Conservation (phyloP, 2,329 filamentous ascomycete genomes). For the Davidsoniella eucalypti region DNA sequence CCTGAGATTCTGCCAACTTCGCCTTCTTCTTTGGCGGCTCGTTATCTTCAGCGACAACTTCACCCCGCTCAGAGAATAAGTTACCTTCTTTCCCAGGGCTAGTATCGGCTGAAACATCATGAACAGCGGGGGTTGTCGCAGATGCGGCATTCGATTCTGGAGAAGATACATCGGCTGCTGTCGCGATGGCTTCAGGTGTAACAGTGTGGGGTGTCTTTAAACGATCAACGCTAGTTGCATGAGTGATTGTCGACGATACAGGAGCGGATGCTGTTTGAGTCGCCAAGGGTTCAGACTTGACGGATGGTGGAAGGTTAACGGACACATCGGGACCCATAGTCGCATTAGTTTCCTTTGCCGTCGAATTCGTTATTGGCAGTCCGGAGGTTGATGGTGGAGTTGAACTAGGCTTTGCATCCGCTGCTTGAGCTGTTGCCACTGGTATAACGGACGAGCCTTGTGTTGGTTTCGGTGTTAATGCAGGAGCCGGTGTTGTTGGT, state of each 20-base stretch:
- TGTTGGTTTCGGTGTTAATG: background rate
- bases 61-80: background rate
- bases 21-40: constrained; percentile 6
- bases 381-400: too few species aligned
- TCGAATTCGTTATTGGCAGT: too few species aligned
- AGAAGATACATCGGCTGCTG: constrained; percentile 26
- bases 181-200: background rate
- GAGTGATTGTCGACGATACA: background rate
- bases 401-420: too few species aligned
- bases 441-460: too few species aligned
- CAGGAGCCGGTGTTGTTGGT: background rate
- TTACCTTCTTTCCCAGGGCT: constrained; percentile 49
- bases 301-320: background rate
- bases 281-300: too few species aligned
- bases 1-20: background rate
- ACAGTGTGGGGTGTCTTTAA: background rate
- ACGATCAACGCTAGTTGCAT: background rate
- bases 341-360: too few species aligned
- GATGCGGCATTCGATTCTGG: constrained; percentile 56
- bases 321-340: background rate
- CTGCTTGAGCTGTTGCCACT: too few species aligned
- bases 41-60: constrained; percentile 14
- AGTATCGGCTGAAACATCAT: constrained; percentile 54
- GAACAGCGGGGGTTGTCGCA: constrained; percentile 52
- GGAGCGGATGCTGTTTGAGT: background rate